A percentile compares a stretch with the other conserved stretches of the same genome.
These are phyloP conservation scores for Leishmania lainsoni DNA, from an alignment of 208 protist species.

Conservation along the genomic window DNA sequence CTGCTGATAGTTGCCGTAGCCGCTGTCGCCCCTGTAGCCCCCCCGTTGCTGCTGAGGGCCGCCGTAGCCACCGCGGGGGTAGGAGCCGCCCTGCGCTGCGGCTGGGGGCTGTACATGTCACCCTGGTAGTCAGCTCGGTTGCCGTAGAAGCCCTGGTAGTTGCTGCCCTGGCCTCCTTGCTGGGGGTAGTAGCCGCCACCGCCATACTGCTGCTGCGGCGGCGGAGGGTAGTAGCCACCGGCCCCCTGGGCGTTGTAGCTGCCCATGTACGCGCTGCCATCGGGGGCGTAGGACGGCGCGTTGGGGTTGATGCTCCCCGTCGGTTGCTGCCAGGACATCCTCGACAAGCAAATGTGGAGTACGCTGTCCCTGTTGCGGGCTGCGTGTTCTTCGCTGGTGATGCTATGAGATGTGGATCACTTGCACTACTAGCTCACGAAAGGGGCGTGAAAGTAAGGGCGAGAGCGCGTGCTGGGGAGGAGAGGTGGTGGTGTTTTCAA, in stretches of 20 bases:
- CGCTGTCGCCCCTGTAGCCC: conserved; percentile 18
- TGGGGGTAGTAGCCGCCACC: conserved; percentile 42
- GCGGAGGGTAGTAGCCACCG: conserved; percentile 35
- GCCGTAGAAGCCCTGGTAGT: conserved; percentile 26
- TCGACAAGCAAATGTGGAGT: background rate
- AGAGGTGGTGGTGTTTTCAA: background rate
- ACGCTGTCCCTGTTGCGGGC: too few relatives aligned
- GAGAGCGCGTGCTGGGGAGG: background rate
- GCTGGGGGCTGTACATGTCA: conserved; percentile 9
- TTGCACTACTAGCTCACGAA: background rate
- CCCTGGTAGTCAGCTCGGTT: background rate
- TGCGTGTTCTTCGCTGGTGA: background rate
- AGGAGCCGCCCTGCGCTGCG: conserved; percentile 15
- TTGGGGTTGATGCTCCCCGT: conserved; percentile 61
- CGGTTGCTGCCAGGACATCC: conserved; percentile 81
- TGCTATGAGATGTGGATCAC: background rate
- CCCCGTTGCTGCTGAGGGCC: conserved; percentile 14
- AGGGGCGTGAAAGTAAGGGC: background rate
- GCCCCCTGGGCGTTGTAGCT: conserved; percentile 17
- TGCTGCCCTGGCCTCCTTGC: background rate
- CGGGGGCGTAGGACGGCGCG: conserved; percentile 30
- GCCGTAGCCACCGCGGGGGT: conserved; percentile 22
- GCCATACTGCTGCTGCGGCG: conserved; percentile 19
- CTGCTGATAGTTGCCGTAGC: conserved; percentile 6
- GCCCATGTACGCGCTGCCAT: conserved; percentile 2